These are phyloP conservation scores for Kondoa subrosea DNA, from an alignment of 768 basidiomycete genomes.

Conservation along the genomic window DNA sequence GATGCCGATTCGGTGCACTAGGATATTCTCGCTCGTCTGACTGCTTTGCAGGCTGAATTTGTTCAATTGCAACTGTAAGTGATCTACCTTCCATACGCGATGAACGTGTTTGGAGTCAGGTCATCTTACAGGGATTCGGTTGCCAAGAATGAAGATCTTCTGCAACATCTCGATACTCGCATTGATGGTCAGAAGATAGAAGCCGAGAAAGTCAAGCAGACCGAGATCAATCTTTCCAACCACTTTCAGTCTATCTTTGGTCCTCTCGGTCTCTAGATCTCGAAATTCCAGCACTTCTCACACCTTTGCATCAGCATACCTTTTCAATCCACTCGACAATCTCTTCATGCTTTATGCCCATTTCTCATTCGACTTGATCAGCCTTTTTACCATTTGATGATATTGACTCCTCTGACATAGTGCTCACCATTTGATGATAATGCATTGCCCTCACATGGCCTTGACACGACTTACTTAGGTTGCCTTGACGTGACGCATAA, in stretches of 20 bases:
- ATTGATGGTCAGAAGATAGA: neutral
- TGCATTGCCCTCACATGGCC: no score
- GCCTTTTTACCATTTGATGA: no score
- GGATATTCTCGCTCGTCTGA: neutral
- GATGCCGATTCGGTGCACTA: no score
- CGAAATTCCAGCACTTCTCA: neutral
- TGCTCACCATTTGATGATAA: no score
- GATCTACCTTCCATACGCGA: neutral
- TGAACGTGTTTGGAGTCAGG: neutral
- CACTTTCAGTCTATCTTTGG: neutral
- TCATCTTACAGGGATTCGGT: neutral
- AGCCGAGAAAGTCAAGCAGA: neutral
- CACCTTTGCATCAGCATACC: neutral
- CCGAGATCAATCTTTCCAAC: neutral
- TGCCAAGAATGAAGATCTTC: neutral
- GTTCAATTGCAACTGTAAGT: neutral
- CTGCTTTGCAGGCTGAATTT: conserved; percentile 4
- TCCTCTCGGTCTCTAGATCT: neutral
- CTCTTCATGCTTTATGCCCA: no score
- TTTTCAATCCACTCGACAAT: no score
- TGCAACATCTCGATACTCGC: neutral
- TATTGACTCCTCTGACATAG: no score
- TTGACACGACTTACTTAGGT: no score
- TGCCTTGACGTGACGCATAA: no score
- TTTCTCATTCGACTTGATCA: no score